phyloP scores from a whole-genome alignment of 345 rosid species.

The Reutealis trisperma region DNA sequence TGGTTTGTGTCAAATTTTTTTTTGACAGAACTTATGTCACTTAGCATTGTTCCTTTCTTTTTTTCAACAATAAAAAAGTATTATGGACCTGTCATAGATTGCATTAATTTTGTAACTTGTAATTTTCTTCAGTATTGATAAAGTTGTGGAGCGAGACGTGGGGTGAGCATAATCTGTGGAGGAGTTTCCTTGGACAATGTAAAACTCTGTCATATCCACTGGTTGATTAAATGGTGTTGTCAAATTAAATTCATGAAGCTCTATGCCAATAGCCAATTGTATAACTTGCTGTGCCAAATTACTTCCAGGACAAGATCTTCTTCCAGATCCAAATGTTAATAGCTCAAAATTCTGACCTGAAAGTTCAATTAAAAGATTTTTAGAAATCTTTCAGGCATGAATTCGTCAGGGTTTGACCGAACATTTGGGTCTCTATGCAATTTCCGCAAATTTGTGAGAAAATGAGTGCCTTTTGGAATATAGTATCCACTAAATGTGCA shows the following conservation, averaged over 20 bases:
- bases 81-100: too few species aligned
- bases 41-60: too few species aligned
- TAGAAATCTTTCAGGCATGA: constrained; percentile 12
- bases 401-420: constrained; percentile 6
- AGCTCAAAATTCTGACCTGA: constrained; percentile 10
- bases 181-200: constrained; percentile 5
- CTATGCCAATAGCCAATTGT: background rate
- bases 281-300: constrained; percentile 9
- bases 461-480: constrained; percentile 11
- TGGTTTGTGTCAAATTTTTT: too few species aligned
- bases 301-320: constrained; percentile 15
- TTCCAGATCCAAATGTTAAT: constrained; percentile 1
- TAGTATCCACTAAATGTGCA: background rate
- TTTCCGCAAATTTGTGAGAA: constrained; percentile 7
- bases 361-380: background rate
- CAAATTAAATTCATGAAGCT: constrained; percentile 5
- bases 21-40: too few species aligned
- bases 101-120: too few species aligned
- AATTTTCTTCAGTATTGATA: background rate
- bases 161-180: background rate
- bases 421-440: constrained; percentile 8
- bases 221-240: background rate
- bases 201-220: background rate
- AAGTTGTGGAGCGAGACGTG: constrained; percentile 9
- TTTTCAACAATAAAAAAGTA: too few species aligned